Percentiles rank a stretch among this genome's conserved stretches.
These are phyloP conservation scores for Cavenderia fasciculata DNA, from an alignment of 78 protist species.

Conservation along the genomic window DNA sequence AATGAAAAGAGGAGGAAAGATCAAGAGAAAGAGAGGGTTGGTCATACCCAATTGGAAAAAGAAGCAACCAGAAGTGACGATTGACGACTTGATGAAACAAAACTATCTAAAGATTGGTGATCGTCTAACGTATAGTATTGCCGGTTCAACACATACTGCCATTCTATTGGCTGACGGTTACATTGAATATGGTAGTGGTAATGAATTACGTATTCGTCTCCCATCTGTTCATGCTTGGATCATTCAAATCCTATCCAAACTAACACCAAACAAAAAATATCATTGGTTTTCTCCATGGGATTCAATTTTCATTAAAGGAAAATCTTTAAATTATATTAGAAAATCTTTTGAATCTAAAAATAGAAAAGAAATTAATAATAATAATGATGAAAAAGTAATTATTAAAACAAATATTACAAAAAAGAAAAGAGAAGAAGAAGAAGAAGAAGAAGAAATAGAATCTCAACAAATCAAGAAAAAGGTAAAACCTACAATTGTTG, in stretches of 20 bases:
- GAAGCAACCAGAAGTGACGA: slow-evolving; percentile 38
- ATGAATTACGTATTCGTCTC: neutral
- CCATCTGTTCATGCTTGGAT: slow-evolving; percentile 68
- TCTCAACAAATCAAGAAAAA: neutral
- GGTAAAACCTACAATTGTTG: neutral
- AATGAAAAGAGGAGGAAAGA: neutral
- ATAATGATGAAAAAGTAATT: neutral
- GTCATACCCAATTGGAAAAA: slow-evolving; percentile 22
- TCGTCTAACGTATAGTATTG: slow-evolving; percentile 24
- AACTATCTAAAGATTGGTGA: slow-evolving; percentile 47
- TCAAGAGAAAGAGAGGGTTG: slow-evolving; percentile 60
- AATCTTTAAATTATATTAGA: slow-evolving; percentile 57
- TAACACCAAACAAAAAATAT: slow-evolving; percentile 24
- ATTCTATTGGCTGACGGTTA: slow-evolving; percentile 43
- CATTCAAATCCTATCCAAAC: slow-evolving; percentile 19
- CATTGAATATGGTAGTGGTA: slow-evolving; percentile 26
- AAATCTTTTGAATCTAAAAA: slow-evolving; percentile 5
- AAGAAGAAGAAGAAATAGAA: neutral
- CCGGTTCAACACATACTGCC: slow-evolving; percentile 4
- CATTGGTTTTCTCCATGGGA: slow-evolving; percentile 74
- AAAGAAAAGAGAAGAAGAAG: neutral
- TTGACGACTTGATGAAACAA: slow-evolving; percentile 59
- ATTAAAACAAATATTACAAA: neutral
- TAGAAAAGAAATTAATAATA: neutral
- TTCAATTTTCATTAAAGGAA: slow-evolving; percentile 32